Conservation (phyloP, 306 rosid genomes). For the Lathyrus sativus region DNA sequence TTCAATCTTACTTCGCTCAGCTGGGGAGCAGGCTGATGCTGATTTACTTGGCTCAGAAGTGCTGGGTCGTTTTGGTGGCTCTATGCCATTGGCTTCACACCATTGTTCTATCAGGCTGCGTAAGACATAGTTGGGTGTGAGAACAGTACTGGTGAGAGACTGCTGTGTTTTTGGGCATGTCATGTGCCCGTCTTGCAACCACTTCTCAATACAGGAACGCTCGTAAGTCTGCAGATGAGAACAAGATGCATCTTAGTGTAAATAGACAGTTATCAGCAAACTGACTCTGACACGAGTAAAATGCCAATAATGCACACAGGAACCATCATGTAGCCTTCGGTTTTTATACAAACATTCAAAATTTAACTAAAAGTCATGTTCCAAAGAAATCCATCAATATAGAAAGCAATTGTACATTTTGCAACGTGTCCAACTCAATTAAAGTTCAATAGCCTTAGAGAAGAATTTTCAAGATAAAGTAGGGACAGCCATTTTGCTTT, state of each 20-base stretch:
- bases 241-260: conserved; percentile 34
- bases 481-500: neutral
- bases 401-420: conserved; percentile 12
- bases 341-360: conserved; percentile 11
- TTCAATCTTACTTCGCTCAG: conserved; percentile 75
- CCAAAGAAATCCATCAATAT: conserved; percentile 18
- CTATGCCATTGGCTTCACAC: conserved; percentile 97
- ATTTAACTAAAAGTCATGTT: conserved; percentile 15
- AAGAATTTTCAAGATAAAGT: conserved; percentile 24
- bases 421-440: conserved; percentile 1
- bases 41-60: conserved; percentile 64
- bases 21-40: conserved; percentile 69
- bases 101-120: conserved; percentile 94
- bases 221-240: conserved; percentile 82
- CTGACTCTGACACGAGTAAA: conserved; percentile 29
- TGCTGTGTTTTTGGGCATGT: conserved; percentile 98
- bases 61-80: conserved; percentile 87
- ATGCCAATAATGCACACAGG: conserved; percentile 11
- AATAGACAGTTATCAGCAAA: conserved; percentile 31
- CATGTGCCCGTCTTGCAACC: conserved; percentile 85
- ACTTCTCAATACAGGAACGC: conserved; percentile 90
- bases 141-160: conserved; percentile 65
- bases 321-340: conserved; percentile 25
- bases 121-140: conserved; percentile 91
- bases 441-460: conserved; percentile 9